Conservation (phyloP, 2,329 filamentous ascomycete genomes). For the Neoarthrinium moseri region DNA sequence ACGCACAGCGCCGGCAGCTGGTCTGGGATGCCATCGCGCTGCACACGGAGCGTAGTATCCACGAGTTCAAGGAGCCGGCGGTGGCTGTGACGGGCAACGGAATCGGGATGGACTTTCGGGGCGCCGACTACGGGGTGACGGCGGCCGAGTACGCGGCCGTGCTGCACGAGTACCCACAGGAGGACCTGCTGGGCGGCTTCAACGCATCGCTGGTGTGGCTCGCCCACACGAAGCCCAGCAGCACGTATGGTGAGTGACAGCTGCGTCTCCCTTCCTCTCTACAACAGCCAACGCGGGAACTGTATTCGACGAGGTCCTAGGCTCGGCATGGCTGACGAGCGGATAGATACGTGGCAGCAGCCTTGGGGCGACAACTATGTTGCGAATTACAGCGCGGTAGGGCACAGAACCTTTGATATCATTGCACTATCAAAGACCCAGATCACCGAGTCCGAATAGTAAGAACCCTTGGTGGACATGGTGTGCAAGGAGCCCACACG, state of each 20-base stretch:
- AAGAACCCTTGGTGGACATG: too few species aligned
- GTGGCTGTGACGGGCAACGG: constrained; percentile 32
- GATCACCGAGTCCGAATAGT: too few species aligned
- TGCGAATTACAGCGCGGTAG: constrained; percentile 8
- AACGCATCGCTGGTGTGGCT: constrained; percentile 37
- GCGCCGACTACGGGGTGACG: constrained; percentile 28
- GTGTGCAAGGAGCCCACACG: neutral
- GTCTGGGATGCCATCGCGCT: constrained; percentile 49
- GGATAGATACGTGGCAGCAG: constrained; percentile 13
- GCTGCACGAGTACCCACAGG: constrained; percentile 31
- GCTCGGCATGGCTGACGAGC: neutral
- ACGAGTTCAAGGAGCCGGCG: constrained; percentile 39
- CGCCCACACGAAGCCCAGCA: constrained; percentile 37
- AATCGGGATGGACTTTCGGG: constrained; percentile 37
- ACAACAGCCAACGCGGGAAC: too few species aligned
- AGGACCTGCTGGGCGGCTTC: constrained; percentile 29
- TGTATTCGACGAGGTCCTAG: too few species aligned
- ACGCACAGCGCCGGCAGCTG: constrained; percentile 39
- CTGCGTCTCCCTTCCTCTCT: too few species aligned
- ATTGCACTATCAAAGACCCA: neutral
- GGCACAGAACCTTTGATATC: constrained; percentile 7
- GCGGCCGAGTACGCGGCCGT: constrained; percentile 31
- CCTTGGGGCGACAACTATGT: constrained; percentile 15
- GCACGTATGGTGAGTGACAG: constrained; percentile 28
- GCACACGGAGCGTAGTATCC: constrained; percentile 36